These are phyloP conservation scores for Mycogone perniciosa DNA, from an alignment of 2,329 filamentous ascomycete species.

Conservation along the genomic window DNA sequence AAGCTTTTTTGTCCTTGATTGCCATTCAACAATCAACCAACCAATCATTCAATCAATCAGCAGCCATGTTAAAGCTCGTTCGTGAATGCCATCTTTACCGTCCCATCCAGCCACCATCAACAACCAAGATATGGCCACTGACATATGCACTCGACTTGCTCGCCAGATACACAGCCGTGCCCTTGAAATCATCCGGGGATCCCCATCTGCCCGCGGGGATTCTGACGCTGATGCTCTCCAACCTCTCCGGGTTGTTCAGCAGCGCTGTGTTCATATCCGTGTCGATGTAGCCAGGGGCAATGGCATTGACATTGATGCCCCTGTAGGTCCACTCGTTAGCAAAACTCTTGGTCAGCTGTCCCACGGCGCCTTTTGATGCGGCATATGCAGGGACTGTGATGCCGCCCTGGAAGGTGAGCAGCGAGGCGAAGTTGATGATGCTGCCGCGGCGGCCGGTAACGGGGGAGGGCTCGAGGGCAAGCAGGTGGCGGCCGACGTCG, in stretches of 20 bases:
- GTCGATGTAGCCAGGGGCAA: slow-evolving; percentile 83
- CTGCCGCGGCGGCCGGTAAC: slow-evolving; percentile 53
- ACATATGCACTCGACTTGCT: slow-evolving; percentile 74
- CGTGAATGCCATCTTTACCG: slow-evolving; percentile 40
- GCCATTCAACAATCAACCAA: neutral
- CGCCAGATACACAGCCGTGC: slow-evolving; percentile 69
- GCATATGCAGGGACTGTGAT: slow-evolving; percentile 85
- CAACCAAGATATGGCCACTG: slow-evolving; percentile 71
- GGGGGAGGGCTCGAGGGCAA: slow-evolving; percentile 44
- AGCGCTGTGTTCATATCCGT: slow-evolving; percentile 93
- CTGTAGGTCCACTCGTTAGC: slow-evolving; percentile 80
- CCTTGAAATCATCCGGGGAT: slow-evolving; percentile 79
- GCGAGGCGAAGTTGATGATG: slow-evolving; percentile 79
- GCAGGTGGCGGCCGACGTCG: slow-evolving; percentile 74
- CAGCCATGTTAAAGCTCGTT: neutral
- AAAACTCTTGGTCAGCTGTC: slow-evolving; percentile 77
- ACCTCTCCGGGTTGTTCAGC: slow-evolving; percentile 62
- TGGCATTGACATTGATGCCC: slow-evolving; percentile 79
- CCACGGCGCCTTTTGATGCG: slow-evolving; percentile 77
- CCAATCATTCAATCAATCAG: neutral
- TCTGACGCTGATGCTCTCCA: slow-evolving; percentile 66
- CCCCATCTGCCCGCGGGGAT: slow-evolving; percentile 87
- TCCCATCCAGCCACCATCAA: slow-evolving; percentile 93
- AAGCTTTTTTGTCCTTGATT: neutral
- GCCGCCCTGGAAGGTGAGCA: slow-evolving; percentile 80